A percentile compares a stretch with the other conserved stretches of the same genome.
Conservation (phyloP, 108 stramenopile genomes). For the Cylindrotheca fusiformis region DNA sequence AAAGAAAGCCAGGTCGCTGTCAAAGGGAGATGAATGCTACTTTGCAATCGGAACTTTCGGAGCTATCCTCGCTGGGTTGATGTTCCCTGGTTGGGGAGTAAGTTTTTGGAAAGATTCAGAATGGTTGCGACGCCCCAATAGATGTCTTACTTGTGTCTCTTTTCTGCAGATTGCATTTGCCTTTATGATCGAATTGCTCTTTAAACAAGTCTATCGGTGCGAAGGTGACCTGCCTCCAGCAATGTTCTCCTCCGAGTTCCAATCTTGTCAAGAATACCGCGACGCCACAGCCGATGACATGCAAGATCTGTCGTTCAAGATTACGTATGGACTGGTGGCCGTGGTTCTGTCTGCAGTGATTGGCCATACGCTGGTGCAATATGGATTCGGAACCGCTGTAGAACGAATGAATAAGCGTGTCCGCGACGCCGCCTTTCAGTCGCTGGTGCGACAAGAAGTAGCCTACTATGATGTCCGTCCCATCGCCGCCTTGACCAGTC, state of each 20-base stretch:
- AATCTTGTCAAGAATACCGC: slow-evolving; percentile 42
- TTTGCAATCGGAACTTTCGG: slow-evolving; percentile 47
- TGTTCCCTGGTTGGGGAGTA: slow-evolving; percentile 66
- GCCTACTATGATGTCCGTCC: slow-evolving; percentile 45
- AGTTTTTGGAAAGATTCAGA: slow-evolving; percentile 1
- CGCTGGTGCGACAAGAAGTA: slow-evolving; percentile 49
- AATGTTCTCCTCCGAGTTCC: slow-evolving; percentile 12
- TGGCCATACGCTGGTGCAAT: slow-evolving; percentile 46
- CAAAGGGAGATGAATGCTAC: slow-evolving; percentile 29
- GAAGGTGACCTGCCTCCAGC: slow-evolving; percentile 5
- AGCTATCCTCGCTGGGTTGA: slow-evolving; percentile 45
- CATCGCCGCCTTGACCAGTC: slow-evolving; percentile 54
- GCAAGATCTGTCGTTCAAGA: slow-evolving; percentile 28
- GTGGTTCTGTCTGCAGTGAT: slow-evolving; percentile 32
- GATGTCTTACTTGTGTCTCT: too few species aligned
- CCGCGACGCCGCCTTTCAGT: slow-evolving; percentile 48
- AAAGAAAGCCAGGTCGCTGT: slow-evolving; percentile 35
- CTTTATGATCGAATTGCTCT: slow-evolving; percentile 52
- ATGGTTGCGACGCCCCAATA: too few species aligned
- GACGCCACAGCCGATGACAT: slow-evolving; percentile 37
- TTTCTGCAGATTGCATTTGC: slow-evolving; percentile 50
- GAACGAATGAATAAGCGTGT: slow-evolving; percentile 69
- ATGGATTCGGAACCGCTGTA: slow-evolving; percentile 55
- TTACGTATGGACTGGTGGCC: slow-evolving; percentile 29
- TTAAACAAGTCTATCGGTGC: slow-evolving; percentile 33